These are phyloP conservation scores for Mycotypha africana DNA, from an alignment of 371 early-diverging fungal genomes.

Conservation along the genomic window DNA sequence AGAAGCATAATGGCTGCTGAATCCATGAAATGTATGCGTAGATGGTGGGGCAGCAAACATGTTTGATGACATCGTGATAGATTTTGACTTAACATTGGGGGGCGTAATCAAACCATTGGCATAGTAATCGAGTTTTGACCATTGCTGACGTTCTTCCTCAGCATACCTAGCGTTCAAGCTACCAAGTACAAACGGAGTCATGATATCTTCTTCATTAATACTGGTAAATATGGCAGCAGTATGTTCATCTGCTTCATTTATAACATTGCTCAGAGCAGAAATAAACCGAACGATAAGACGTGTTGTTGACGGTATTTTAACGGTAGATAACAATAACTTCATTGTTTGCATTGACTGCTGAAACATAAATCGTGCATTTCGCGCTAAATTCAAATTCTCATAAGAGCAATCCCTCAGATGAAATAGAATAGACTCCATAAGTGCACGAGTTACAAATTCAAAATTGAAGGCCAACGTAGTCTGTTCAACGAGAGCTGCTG, in stretches of 20 bases:
- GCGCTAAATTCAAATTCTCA: conserved; percentile 14
- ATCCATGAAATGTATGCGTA: background rate
- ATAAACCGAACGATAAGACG: conserved; percentile 18
- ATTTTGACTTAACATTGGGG: conserved; percentile 8
- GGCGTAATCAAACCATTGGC: conserved; percentile 6
- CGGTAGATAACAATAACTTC: conserved; percentile 4
- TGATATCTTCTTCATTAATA: conserved; percentile 3
- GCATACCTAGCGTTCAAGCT: conserved; percentile 7
- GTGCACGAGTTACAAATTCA: conserved; percentile 2
- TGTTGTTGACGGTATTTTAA: conserved; percentile 5
- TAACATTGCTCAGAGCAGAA: conserved; percentile 7
- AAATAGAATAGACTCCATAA: conserved; percentile 15
- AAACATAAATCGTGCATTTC: conserved; percentile 32
- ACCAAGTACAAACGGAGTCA: conserved; percentile 20
- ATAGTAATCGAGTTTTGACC: conserved; percentile 15
- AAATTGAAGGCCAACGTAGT: conserved; percentile 7
- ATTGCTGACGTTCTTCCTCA: conserved; percentile 12
- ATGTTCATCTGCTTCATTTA: conserved; percentile 15
- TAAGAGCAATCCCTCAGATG: conserved; percentile 11
- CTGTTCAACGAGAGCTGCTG: conserved; percentile 4
- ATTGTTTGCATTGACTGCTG: conserved; percentile 29
- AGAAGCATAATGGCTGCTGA: too few relatives aligned
- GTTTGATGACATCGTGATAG: conserved; percentile 5
- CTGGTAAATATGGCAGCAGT: too few relatives aligned
- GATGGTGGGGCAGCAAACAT: conserved; percentile 1